These are phyloP conservation scores for Chimonanthus praecox DNA, from an alignment of 164 flowering plant species.

Conservation along the genomic window DNA sequence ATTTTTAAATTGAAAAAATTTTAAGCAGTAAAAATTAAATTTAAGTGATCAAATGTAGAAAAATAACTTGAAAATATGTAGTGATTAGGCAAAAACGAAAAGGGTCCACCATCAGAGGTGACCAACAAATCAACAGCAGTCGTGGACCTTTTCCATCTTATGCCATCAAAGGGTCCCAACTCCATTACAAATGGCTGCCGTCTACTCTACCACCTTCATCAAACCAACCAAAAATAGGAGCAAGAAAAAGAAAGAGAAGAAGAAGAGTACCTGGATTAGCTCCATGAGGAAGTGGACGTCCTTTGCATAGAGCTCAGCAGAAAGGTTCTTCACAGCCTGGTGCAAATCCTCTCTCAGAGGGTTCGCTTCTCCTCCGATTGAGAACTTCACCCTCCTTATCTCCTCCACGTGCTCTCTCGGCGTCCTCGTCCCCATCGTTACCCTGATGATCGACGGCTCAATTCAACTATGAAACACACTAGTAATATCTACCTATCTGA, in stretches of 20 bases:
- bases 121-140: too few species aligned
- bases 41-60: too few species aligned
- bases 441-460: background rate
- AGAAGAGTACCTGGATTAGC: constrained; percentile 48
- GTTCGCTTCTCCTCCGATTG: constrained; percentile 42
- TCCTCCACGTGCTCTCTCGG: constrained; percentile 45
- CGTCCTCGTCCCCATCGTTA: background rate
- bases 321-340: constrained; percentile 51
- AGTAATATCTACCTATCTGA: too few species aligned
- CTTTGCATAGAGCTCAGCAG: constrained; percentile 71
- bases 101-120: too few species aligned
- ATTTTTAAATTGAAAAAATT: too few species aligned
- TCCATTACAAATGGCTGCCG: background rate
- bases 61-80: too few species aligned
- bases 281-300: constrained; percentile 77
- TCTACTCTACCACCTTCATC: background rate
- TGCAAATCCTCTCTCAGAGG: constrained; percentile 46
- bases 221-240: too few species aligned
- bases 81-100: too few species aligned
- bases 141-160: too few species aligned
- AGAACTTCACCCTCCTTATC: constrained; percentile 39
- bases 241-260: too few species aligned
- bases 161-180: background rate
- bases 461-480: too few species aligned
- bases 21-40: too few species aligned